Percentiles rank a stretch among this genome's conserved stretches.
phyloP scores from a whole-genome alignment of 2,329 filamentous ascomycete genomes.

The Alternaria metachromatica region DNA sequence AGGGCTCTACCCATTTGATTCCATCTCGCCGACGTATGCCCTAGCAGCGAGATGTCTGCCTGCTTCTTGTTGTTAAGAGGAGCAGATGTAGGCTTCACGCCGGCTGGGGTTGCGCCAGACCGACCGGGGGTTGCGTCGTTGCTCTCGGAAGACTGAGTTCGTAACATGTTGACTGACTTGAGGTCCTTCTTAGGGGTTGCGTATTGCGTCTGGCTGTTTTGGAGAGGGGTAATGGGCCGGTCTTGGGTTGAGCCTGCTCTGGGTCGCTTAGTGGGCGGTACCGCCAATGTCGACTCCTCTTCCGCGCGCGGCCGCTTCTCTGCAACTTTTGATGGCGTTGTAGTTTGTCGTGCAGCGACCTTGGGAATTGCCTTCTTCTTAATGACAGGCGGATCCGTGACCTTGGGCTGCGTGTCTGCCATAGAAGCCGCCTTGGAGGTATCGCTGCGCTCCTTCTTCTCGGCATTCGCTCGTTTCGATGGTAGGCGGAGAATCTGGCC shows the following conservation, averaged over 20 bases:
- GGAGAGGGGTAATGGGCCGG: constrained; percentile 41
- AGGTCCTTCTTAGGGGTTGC: constrained; percentile 46
- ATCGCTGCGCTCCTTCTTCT: constrained; percentile 39
- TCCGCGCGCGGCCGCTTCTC: constrained; percentile 46
- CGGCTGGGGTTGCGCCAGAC: constrained; percentile 39
- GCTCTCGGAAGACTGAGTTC: constrained; percentile 43
- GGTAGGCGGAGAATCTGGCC: constrained; percentile 47
- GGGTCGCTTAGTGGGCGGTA: constrained; percentile 42
- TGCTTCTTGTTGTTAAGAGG: constrained; percentile 40
- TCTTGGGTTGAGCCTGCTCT: constrained; percentile 39
- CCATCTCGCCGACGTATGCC: constrained; percentile 48
- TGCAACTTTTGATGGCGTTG: constrained; percentile 26
- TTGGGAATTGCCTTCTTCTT: constrained; percentile 40
- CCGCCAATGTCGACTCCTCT: constrained; percentile 34
- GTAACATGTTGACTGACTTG: constrained; percentile 46
- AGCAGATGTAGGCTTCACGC: constrained; percentile 38
- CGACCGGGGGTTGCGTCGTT: constrained; percentile 45
- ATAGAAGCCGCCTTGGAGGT: constrained; percentile 20
- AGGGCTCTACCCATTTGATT: constrained; percentile 53
- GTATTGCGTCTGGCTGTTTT: constrained; percentile 32
- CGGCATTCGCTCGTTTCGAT: constrained; percentile 27
- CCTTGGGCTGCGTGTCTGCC: constrained; percentile 26
- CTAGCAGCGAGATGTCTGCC: constrained; percentile 46
- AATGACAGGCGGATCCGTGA: constrained; percentile 21
- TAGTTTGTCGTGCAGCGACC: constrained; percentile 30